phyloP scores from a whole-genome alignment of 768 basidiomycete species.

The Fomitopsis serialis region DNA sequence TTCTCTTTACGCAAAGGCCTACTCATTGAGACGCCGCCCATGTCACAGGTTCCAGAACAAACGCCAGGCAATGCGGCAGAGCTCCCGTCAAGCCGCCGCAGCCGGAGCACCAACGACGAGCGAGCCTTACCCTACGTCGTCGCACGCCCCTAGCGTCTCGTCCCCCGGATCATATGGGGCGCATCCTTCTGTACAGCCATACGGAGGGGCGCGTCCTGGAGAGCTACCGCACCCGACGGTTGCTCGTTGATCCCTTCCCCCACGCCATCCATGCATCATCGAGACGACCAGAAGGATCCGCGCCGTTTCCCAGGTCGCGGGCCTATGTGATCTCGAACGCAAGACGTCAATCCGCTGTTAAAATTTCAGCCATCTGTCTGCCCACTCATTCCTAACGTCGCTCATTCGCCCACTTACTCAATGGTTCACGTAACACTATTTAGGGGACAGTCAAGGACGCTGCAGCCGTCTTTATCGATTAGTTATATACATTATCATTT shows the following conservation, averaged over 20 bases:
- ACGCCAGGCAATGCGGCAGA: slow-evolving; percentile 77
- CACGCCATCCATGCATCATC: slow-evolving; percentile 18
- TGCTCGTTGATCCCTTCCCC: slow-evolving; percentile 18
- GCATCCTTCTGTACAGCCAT: slow-evolving; percentile 10
- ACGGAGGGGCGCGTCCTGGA: slow-evolving; percentile 10
- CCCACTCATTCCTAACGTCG: slow-evolving; percentile 1
- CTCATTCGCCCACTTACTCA: neutral
- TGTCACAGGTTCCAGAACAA: slow-evolving; percentile 80
- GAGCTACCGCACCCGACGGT: slow-evolving; percentile 7
- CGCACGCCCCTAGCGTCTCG: slow-evolving; percentile 12
- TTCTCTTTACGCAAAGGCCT: neutral
- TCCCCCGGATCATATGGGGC: slow-evolving; percentile 1
- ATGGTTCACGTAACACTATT: neutral
- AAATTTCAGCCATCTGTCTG: neutral
- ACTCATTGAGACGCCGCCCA: slow-evolving; percentile 12
- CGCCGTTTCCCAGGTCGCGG: slow-evolving; percentile 9
- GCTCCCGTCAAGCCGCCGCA: slow-evolving; percentile 56
- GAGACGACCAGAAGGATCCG: slow-evolving; percentile 12
- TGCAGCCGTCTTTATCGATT: neutral
- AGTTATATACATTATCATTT: neutral
- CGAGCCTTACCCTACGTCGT: slow-evolving; percentile 17
- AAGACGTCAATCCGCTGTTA: neutral
- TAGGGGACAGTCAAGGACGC: neutral
- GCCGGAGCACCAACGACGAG: slow-evolving; percentile 28
- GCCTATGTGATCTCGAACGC: neutral